Evolutionary conservation across 2,329 filamentous ascomycete genomes (phyloP).

Genomic region (Lachnellula hyalina): DNA sequence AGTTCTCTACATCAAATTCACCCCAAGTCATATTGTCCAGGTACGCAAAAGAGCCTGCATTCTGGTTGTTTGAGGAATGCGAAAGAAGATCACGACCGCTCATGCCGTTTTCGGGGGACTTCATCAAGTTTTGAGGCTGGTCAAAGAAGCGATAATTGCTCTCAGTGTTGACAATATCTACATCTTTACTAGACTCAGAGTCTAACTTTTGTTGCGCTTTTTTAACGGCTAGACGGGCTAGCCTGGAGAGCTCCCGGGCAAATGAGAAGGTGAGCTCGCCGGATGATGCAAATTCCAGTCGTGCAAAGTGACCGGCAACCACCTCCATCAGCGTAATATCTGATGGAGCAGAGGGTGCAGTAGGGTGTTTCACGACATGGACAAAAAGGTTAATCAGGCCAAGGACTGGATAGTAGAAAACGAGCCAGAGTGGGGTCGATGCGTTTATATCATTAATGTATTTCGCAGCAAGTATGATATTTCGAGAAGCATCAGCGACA

Average conservation of each 20-base stretch:
- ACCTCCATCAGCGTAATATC: constrained; percentile 5
- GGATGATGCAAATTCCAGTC: constrained; percentile 1
- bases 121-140: no score
- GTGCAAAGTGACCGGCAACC: background rate
- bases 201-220: background rate
- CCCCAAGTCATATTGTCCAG: no score
- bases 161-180: no score
- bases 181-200: no score
- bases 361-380: constrained; percentile 12
- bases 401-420: constrained; percentile 13
- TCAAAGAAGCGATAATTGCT: no score
- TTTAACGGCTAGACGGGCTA: background rate
- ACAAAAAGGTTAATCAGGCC: constrained; percentile 17
- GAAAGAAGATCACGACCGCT: no score
- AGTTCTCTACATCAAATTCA: no score
- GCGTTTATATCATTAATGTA: background rate
- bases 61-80: no score
- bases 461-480: background rate
- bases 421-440: constrained; percentile 4
- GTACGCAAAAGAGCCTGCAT: background rate
- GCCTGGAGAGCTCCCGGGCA: background rate
- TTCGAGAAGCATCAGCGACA: background rate
- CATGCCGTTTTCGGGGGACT: no score
- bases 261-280: background rate
- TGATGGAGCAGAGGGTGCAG: background rate